Evolutionary conservation across 2,329 filamentous ascomycete species (phyloP).

Genomic region (Penicillium brevicompactum): DNA sequence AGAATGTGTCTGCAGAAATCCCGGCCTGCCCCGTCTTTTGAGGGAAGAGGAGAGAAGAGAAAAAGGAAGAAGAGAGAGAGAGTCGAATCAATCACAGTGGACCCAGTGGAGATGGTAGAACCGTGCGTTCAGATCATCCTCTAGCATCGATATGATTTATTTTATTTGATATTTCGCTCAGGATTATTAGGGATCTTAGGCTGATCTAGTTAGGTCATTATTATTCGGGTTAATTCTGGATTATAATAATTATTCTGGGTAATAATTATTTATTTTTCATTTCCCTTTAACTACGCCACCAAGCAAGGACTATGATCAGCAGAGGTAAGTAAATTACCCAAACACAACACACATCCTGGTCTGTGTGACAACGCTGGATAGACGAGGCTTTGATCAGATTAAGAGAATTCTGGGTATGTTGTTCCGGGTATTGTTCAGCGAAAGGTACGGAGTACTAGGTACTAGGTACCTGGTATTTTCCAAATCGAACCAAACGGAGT

Average conservation of each 20-base stretch:
- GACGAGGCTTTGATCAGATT: background rate
- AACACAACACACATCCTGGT: background rate
- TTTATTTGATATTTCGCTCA: background rate
- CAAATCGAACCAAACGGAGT: too few relatives aligned
- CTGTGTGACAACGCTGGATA: constrained; percentile 8
- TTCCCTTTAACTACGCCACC: constrained; percentile 16
- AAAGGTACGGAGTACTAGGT: too few relatives aligned
- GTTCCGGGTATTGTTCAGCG: too few relatives aligned
- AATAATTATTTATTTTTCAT: background rate
- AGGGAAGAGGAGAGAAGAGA: constrained; percentile 22
- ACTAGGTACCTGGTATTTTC: too few relatives aligned
- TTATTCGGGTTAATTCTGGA: background rate
- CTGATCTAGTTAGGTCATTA: background rate
- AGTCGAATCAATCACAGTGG: constrained; percentile 21
- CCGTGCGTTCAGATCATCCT: constrained; percentile 16
- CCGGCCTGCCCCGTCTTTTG: constrained; percentile 23
- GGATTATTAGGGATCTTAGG: background rate
- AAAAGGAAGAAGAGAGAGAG: constrained; percentile 31
- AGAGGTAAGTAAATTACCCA: background rate
- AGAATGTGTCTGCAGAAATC: constrained; percentile 18
- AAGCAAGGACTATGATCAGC: constrained; percentile 15
- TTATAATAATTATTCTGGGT: background rate
- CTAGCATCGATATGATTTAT: constrained; percentile 9
- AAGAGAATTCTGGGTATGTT: background rate
- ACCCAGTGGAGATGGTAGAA: constrained; percentile 8